Evolutionary conservation across 2,329 filamentous ascomycete species (phyloP), one percentile per base, ranked within the genome.

Genomic region (Fusarium camptoceras): DNA sequence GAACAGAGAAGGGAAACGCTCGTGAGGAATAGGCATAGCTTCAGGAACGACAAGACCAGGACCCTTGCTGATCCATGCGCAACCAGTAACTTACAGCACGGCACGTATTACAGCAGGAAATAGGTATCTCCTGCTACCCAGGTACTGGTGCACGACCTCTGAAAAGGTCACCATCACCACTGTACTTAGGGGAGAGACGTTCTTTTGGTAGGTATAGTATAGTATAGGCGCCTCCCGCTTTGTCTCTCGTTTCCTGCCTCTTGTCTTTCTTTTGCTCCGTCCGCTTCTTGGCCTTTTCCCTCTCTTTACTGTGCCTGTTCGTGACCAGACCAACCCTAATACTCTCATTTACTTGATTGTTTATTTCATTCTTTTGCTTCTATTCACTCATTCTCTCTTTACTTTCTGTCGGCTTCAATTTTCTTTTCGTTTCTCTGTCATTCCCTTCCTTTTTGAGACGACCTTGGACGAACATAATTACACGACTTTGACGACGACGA

Each of bases 141-240:
- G 41, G 15, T 15, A 30, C 30, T 44, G 50, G 31, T 54, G 39
- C 48, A 63, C 42, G 18, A 70, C 48, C 55, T 55, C 60, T 70
- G 55, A 54, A 57, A 44, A 43, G 67, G 66, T 66, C 53, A 54
- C 60, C 55, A 65, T 41, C 57, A 66, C 44, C 28, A 55, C 41
- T 62, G 12, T 31, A 37, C 55, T 14, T 49, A 25, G 53, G 65
- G 42, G 47, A 34, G 20, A 34, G 28, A 53, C 46, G 54, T 64
- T 54, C 37, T 46, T 34, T 47, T 75, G 34, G 34, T 10, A 72
- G 62, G 65, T 71, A 73, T 74, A 73, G 70, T 72, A 63, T 72
- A 71, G 50, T 51, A 51, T 51, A 51, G 64, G 64, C 59, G 55
- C 51, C 61, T 64, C 70, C 71, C 64, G 68, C 43, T 39, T 43